A percentile compares a stretch with the other conserved stretches of the same genome.
Evolutionary conservation across 169 alveolate genomes (phyloP).

Genomic region (Plasmodium fragile): DNA sequence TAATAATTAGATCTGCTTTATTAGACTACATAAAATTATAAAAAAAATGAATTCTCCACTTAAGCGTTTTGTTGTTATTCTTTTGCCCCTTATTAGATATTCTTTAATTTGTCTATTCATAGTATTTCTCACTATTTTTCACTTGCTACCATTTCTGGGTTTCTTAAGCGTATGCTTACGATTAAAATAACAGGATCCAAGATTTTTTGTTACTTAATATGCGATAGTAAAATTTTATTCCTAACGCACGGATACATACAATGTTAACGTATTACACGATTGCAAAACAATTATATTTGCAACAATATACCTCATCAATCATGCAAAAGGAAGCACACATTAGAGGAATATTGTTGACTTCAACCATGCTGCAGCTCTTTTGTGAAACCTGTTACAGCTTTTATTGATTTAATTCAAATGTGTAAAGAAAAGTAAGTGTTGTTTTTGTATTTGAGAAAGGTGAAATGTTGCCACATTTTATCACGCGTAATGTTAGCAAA

Average conservation of each 20-base stretch:
- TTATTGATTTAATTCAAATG: neutral
- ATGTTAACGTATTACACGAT: neutral
- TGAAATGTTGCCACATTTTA: neutral
- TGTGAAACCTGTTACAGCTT: neutral
- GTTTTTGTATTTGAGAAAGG: neutral
- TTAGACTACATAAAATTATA: neutral
- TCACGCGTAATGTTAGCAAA: neutral
- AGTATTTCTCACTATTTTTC: neutral
- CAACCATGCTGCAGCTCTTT: neutral
- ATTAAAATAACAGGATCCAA: neutral
- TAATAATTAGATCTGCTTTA: neutral
- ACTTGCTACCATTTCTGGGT: neutral
- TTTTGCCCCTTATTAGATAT: neutral
- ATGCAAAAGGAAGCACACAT: neutral
- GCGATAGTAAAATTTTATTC: neutral
- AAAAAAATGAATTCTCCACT: neutral
- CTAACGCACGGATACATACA: neutral
- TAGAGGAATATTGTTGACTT: neutral
- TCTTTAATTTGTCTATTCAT: neutral
- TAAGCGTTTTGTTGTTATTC: neutral
- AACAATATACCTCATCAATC: neutral
- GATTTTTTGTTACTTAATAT: neutral
- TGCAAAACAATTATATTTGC: neutral
- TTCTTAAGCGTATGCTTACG: neutral
- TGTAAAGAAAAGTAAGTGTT: neutral